Conservation (phyloP, 23 red algal species). For the Gracilaria domingensis region DNA sequence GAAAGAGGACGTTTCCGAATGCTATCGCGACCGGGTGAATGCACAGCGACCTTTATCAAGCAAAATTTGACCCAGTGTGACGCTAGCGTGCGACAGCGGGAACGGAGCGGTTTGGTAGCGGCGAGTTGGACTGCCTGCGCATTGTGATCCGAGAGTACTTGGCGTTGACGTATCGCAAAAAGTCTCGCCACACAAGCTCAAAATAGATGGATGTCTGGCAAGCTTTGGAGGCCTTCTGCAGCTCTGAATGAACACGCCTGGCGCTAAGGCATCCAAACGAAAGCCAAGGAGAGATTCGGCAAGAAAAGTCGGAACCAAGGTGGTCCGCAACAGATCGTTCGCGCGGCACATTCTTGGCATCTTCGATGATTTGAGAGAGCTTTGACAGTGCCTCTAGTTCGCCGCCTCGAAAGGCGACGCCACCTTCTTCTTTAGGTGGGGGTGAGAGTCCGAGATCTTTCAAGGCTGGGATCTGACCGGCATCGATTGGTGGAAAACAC, state of each 20-base stretch:
- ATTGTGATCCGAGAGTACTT: conserved; percentile 69
- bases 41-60: neutral
- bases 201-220: conserved; percentile 70
- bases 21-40: neutral
- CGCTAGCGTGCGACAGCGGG: neutral
- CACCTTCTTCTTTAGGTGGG: neutral
- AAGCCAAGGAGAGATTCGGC: conserved; percentile 95
- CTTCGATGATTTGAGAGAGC: conserved; percentile 65
- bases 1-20: neutral
- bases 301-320: conserved; percentile 86
- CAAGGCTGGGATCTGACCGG: conserved; percentile 84
- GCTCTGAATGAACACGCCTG: conserved; percentile 68
- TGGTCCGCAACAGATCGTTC: conserved; percentile 45
- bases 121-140: neutral
- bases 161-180: conserved; percentile 86
- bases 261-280: conserved; percentile 91
- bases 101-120: neutral
- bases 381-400: conserved; percentile 84
- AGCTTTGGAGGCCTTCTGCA: conserved; percentile 22
- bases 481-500: conserved; percentile 51
- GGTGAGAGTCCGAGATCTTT: conserved; percentile 81
- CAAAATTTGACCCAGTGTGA: neutral
- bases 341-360: neutral
- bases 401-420: conserved; percentile 64
- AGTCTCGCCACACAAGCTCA: conserved; percentile 96